Evolutionary conservation across 768 basidiomycete species (phyloP), one percentile per base, ranked within the genome.

Genomic region (Lentinula edodes): DNA sequence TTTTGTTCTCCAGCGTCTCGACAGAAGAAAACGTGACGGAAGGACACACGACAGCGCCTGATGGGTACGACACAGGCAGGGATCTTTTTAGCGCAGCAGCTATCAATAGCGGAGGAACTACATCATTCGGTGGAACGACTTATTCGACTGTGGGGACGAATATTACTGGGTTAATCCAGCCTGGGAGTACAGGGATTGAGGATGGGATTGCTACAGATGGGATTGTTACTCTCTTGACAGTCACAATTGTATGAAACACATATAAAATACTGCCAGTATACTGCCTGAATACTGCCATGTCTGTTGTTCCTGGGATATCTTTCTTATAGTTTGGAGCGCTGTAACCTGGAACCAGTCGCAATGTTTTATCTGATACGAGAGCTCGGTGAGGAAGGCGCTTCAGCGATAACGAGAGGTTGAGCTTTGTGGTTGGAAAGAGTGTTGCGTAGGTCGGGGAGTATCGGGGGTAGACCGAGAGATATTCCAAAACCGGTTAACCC

Each of bases 41-140:
- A 0, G 58, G 70, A 39, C 83, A 85, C 68, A 78, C 82, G 59
- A 83, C 86, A 66, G 65, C 81, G 1, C 69, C 70, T n/a, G 75
- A 84, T 59, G 83, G 83, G 3, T 84, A 85, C 63, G 66, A 84
- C 64, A 64, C 77, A 46, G 83, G 82, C 23, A 72, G 39, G 10
- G 51, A 18, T 59, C 7, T 28, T 20, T 23, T 60, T 35, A 18
- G 16, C 34, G 20, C 28, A 38, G 48, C 36, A 18, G 58, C 58
- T 15, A 51, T 59, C 23, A 56, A 41, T 41, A 43, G 13, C 41
- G 55, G 55, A 59, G 45, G 77, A 0, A 45, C 56, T 16, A 71
- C 67, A 5, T 63, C 48, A 45, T 75, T 69, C 55, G 66, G 59
- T 20, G 76, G 72, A 9, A 67, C 78, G 41, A 67, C 60, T 0